Percentiles rank a stretch among this genome's conserved stretches.
Evolutionary conservation across 805 yeast species (phyloP).

Genomic region (Cyberlindnera xishuangbannaensis): DNA sequence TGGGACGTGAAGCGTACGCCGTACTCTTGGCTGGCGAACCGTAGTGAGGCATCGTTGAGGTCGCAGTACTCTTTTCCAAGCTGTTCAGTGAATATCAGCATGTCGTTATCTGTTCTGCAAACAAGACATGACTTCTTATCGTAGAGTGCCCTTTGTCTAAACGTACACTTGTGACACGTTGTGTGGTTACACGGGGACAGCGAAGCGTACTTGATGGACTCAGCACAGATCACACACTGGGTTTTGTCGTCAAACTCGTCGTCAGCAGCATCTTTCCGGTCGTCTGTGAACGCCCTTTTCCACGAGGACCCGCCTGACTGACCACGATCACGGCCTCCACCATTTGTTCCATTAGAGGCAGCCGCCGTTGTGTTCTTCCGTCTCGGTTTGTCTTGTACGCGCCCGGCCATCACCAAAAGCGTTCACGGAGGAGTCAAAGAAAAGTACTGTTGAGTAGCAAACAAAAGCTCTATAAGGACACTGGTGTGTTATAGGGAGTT

Average conservation of each 20-base stretch:
- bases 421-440: too few relatives aligned
- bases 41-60: conserved; percentile 28
- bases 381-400: conserved; percentile 10
- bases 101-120: conserved; percentile 68
- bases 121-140: conserved; percentile 70
- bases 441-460: too few relatives aligned
- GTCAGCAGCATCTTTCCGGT: conserved; percentile 13
- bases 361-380: too few relatives aligned
- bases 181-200: conserved; percentile 79
- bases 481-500: too few relatives aligned
- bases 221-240: conserved; percentile 81
- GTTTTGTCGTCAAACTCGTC: conserved; percentile 36
- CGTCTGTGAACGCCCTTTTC: conserved; percentile 17
- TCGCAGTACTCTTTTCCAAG: conserved; percentile 33
- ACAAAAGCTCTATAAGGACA: too few relatives aligned
- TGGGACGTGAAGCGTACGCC: conserved; percentile 57
- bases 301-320: conserved; percentile 7
- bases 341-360: conserved; percentile 1
- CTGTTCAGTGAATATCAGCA: conserved; percentile 52
- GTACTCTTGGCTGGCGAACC: conserved; percentile 35
- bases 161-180: conserved; percentile 76
- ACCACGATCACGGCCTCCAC: neutral
- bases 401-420: conserved; percentile 1
- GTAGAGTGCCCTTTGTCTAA: conserved; percentile 78
- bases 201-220: conserved; percentile 55